Base-by-base conservation (phyloP, 345 rosid genomes). In the Sapria himalayana region DNA sequence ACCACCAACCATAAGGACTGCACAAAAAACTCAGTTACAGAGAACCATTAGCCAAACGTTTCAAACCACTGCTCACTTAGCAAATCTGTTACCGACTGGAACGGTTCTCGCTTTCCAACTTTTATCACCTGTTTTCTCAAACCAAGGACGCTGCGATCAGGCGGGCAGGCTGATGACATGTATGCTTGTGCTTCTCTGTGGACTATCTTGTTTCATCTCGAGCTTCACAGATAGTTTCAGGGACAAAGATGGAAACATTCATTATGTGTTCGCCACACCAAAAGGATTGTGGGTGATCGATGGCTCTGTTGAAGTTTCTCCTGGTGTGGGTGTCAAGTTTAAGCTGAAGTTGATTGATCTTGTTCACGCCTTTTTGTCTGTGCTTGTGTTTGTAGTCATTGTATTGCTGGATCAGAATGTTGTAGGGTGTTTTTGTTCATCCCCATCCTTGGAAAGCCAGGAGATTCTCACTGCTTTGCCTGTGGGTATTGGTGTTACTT, bases 81-180 rank as follows among this genome's bases (percentile, higher is more conserved):
- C 98, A 22, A 82, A 82, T 37, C 78, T 82, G 29, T 62, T 89
- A 34, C 98, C 95, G 0, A 89, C 98, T 1, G 95, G 95, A 45
- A 63, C 98, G 0, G 92, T 82, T 49, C 93, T 89, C 5, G 78
- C 95, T 19, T 89, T 89, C 67, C 95, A 89, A 19, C 70, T 82
- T 36, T 60, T 89, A 15, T 56, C 86, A 0, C 98, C 95, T 4
- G 53, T 89, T 3, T 69, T 73, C 70, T 59, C 95, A 5, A 77
- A 89, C 47, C 72, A 68, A 14, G 98, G 95, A 39, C 42, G 41
- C 20, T 89, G 95, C 22, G 93, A 82, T 50, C 19, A 58, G 2
- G 81, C 55, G 7, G 46, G 77, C 51, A 49, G 57, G 53, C 58
- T 34, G 44, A 74, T 82, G 95, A 79, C 92, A 10, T 44, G 61